A percentile compares a stretch with the other conserved stretches of the same genome.
These are phyloP conservation scores for Suillus spraguei DNA, from an alignment of 768 basidiomycete species.

Conservation along the genomic window DNA sequence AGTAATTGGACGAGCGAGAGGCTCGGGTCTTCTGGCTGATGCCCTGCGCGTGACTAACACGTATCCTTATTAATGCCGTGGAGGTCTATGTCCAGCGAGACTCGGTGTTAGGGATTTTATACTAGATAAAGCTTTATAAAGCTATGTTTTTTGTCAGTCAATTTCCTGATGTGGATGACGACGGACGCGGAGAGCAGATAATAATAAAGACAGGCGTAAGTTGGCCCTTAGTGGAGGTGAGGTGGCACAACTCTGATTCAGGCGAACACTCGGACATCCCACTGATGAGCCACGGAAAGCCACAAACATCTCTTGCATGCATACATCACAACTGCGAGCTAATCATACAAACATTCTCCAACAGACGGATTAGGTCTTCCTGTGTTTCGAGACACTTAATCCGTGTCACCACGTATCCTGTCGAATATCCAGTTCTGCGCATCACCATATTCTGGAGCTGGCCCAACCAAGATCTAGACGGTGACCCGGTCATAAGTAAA, in stretches of 20 bases:
- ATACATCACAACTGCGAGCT: neutral
- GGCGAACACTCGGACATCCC: neutral
- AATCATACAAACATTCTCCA: neutral
- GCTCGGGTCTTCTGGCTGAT: too few species aligned
- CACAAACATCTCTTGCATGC: neutral
- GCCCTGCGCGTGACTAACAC: too few species aligned
- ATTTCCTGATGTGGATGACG: too few species aligned
- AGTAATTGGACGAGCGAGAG: too few species aligned
- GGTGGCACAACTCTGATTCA: neutral
- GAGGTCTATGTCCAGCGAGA: too few species aligned
- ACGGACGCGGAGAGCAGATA: too few species aligned
- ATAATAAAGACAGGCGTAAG: too few species aligned
- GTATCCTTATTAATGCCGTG: too few species aligned
- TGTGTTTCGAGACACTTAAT: neutral
- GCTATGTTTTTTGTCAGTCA: too few species aligned
- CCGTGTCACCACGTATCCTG: too few species aligned
- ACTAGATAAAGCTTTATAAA: too few species aligned
- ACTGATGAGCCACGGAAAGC: neutral
- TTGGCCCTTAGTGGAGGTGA: neutral
- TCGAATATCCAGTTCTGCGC: neutral
- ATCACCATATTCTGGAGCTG: neutral
- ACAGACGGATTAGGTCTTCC: neutral
- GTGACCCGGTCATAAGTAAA: neutral
- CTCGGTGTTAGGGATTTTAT: too few species aligned
- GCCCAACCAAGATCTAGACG: neutral